Evolutionary conservation across 805 yeast genomes (phyloP).

Genomic region (Candida montana): DNA sequence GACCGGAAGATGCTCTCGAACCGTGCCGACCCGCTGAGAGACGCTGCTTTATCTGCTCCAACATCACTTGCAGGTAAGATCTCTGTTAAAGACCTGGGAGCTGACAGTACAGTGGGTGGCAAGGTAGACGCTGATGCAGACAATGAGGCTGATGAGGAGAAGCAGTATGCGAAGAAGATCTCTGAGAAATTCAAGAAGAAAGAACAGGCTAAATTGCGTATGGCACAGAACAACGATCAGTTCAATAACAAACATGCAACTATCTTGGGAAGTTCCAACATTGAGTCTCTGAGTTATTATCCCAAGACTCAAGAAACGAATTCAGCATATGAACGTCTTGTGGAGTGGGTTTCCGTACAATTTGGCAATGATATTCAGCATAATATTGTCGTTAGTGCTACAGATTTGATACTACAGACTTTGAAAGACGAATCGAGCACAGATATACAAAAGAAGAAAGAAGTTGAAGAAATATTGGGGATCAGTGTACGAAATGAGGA

Average conservation of each 20-base stretch:
- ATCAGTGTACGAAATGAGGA: constrained; percentile 26
- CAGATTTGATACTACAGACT: constrained; percentile 56
- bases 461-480: constrained; percentile 43
- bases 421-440: constrained; percentile 42
- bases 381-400: constrained; percentile 63
- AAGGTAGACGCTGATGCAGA: constrained; percentile 13
- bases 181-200: constrained; percentile 16
- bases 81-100: constrained; percentile 67
- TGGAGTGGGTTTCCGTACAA: constrained; percentile 50
- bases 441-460: constrained; percentile 41
- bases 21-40: constrained; percentile 33
- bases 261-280: constrained; percentile 28
- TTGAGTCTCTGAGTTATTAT: constrained; percentile 52
- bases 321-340: constrained; percentile 48
- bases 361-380: constrained; percentile 73
- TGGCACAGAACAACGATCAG: constrained; percentile 4
- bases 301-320: constrained; percentile 55
- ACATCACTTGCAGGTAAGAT: constrained; percentile 67
- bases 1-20: constrained; percentile 48
- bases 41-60: constrained; percentile 57
- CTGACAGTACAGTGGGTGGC: constrained; percentile 14
- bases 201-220: constrained; percentile 14
- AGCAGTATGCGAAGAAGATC: constrained; percentile 16
- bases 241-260: constrained; percentile 17
- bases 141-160: constrained; percentile 17